A percentile compares a stretch with the other conserved stretches of the same genome.
Conservation (phyloP, 2,329 filamentous ascomycete genomes). For the Cordyceps farinosa region DNA sequence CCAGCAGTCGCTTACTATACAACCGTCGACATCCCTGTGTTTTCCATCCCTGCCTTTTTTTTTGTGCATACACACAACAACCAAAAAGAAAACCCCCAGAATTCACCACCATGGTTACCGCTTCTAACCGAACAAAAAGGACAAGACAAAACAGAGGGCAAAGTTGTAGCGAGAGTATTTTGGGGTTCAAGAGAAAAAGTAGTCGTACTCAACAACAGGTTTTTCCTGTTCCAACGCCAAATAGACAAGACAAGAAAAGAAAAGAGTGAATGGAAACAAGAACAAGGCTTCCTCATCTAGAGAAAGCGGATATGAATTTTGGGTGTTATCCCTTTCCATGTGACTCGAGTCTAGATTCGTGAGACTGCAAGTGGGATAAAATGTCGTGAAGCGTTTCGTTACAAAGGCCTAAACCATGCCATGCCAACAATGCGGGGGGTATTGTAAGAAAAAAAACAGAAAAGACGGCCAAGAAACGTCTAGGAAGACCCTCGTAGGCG, state of each 20-base stretch:
- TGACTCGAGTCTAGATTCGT: constrained; percentile 22
- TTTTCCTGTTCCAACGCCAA: neutral
- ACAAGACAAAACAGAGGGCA: neutral
- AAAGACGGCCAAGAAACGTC: neutral
- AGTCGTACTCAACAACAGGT: neutral
- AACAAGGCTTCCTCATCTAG: neutral
- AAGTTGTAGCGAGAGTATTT: constrained; percentile 3
- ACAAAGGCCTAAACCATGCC: neutral
- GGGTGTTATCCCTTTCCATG: neutral
- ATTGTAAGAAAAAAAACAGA: constrained; percentile 9
- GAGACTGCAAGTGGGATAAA: constrained; percentile 18
- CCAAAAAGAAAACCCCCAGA: no score
- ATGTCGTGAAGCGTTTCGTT: constrained; percentile 16
- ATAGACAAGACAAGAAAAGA: neutral
- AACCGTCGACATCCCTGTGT: no score
- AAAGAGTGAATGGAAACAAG: neutral
- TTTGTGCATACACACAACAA: no score
- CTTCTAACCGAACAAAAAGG: no score
- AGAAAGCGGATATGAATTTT: neutral
- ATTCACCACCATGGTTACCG: no score
- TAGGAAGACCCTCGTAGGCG: constrained; percentile 48
- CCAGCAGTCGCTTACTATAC: no score
- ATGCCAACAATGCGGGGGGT: constrained; percentile 11
- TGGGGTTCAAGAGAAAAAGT: neutral
- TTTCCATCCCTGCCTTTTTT: no score